These are phyloP conservation scores for Stygiomarasmius scandens DNA, from an alignment of 1,284 basidiomycete genomes.

Conservation along the genomic window DNA sequence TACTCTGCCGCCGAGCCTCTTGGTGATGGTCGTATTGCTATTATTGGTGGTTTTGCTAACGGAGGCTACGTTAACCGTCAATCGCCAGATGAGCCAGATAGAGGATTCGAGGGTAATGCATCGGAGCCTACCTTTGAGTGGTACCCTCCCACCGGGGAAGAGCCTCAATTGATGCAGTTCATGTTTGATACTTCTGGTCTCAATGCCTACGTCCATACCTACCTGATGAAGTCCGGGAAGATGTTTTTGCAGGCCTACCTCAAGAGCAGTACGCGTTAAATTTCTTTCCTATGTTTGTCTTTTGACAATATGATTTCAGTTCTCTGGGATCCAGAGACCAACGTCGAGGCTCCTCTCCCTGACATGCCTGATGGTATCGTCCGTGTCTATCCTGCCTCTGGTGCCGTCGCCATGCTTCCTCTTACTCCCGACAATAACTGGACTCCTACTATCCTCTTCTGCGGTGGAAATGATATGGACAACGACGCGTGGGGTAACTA, in stretches of 20 bases:
- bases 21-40: slow-evolving; percentile 65
- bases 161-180: slow-evolving; percentile 72
- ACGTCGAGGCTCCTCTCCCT: slow-evolving; percentile 52
- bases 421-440: slow-evolving; percentile 82
- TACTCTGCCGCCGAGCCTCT: slow-evolving; percentile 85
- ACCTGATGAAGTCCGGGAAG: slow-evolving; percentile 82
- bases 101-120: slow-evolving; percentile 66
- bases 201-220: slow-evolving; percentile 88
- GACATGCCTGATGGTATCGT: slow-evolving; percentile 57
- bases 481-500: slow-evolving; percentile 63
- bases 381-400: slow-evolving; percentile 44
- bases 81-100: slow-evolving; percentile 62
- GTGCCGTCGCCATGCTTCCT: slow-evolving; percentile 81
- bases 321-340: slow-evolving; percentile 29
- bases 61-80: slow-evolving; percentile 95
- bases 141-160: slow-evolving; percentile 65
- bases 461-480: slow-evolving; percentile 72
- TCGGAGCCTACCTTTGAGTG: slow-evolving; percentile 79
- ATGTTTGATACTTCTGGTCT: slow-evolving; percentile 83
- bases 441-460: slow-evolving; percentile 77
- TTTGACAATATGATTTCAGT: slow-evolving; percentile 31
- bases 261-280: slow-evolving; percentile 61
- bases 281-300: slow-evolving; percentile 5
- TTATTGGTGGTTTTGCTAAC: slow-evolving; percentile 82
- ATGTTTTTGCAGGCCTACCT: slow-evolving; percentile 85